Evolutionary conservation across 2,329 filamentous ascomycete genomes (phyloP).

Genomic region (Emydomyces testavorans): DNA sequence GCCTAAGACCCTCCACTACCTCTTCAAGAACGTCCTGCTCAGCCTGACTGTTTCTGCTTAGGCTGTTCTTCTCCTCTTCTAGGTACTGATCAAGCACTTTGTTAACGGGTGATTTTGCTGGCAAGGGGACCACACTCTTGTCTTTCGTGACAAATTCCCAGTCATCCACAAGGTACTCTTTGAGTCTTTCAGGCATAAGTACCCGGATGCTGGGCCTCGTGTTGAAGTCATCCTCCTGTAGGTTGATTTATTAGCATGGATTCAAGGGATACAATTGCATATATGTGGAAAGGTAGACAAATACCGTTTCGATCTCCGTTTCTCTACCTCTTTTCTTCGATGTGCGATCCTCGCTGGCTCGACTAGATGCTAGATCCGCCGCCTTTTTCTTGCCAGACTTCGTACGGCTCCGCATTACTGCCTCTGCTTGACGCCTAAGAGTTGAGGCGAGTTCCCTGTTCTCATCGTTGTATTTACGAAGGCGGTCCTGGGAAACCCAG

Average conservation of each 20-base stretch:
- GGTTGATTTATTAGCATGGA: slow-evolving; percentile 2
- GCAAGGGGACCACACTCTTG: slow-evolving; percentile 74
- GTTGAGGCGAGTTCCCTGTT: slow-evolving; percentile 72
- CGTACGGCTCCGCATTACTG: slow-evolving; percentile 25
- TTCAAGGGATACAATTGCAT: not conserved
- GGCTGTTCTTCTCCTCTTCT: slow-evolving; percentile 49
- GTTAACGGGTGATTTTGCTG: slow-evolving; percentile 61
- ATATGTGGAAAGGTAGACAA: slow-evolving; percentile 12
- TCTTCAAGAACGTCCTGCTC: slow-evolving; percentile 82
- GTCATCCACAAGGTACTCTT: slow-evolving; percentile 88
- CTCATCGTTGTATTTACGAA: slow-evolving; percentile 88
- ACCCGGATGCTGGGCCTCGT: slow-evolving; percentile 75
- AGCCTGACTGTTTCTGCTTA: slow-evolving; percentile 38
- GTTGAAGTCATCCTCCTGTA: slow-evolving; percentile 78
- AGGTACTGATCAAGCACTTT: slow-evolving; percentile 73
- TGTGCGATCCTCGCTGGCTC: slow-evolving; percentile 37
- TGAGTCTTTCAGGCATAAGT: slow-evolving; percentile 75
- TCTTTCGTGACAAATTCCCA: slow-evolving; percentile 99
- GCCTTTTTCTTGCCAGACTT: slow-evolving; percentile 29
- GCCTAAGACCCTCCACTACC: slow-evolving; percentile 69
- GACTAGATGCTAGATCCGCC: slow-evolving; percentile 33
- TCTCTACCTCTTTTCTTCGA: slow-evolving; percentile 36
- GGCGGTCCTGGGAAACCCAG: slow-evolving; percentile 87
- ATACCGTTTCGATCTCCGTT: slow-evolving; percentile 39
- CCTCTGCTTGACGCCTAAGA: slow-evolving; percentile 35